Evolutionary conservation across 164 flowering plant species (phyloP).

Genomic region (Aristolochia contorta): DNA sequence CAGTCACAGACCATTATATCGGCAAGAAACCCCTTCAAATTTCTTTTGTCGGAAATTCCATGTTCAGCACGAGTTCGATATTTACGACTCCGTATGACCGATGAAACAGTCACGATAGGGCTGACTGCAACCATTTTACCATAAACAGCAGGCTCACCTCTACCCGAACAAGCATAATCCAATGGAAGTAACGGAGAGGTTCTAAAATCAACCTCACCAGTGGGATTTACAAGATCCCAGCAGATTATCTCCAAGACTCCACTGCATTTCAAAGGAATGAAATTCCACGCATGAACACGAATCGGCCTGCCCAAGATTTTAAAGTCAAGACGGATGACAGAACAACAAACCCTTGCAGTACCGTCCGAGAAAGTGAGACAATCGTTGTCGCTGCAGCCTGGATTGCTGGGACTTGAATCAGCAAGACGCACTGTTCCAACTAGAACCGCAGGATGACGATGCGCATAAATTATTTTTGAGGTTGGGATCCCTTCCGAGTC

Average conservation of each 20-base stretch:
- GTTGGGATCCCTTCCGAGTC: neutral
- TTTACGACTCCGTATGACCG: constrained; percentile 18
- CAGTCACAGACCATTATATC: constrained; percentile 54
- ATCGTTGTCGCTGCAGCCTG: constrained; percentile 11
- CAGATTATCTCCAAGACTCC: constrained; percentile 66
- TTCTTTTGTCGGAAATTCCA: constrained; percentile 6
- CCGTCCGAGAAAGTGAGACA: constrained; percentile 69
- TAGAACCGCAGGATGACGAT: constrained; percentile 31
- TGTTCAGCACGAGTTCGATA: constrained; percentile 1
- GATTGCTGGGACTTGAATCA: neutral
- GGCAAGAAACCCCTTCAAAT: constrained; percentile 50
- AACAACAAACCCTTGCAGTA: constrained; percentile 48
- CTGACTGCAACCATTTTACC: constrained; percentile 58
- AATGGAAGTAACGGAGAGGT: constrained; percentile 19
- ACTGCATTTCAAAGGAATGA: constrained; percentile 39
- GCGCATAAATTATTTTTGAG: neutral
- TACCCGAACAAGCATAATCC: constrained; percentile 8
- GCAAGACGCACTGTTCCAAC: constrained; percentile 55
- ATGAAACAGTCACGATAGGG: constrained; percentile 58
- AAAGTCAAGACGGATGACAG: constrained; percentile 40
- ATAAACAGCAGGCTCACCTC: constrained; percentile 20
- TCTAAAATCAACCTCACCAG: constrained; percentile 1
- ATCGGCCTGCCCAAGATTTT: constrained; percentile 34
- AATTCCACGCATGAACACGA: constrained; percentile 67
- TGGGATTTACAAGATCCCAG: constrained; percentile 37